Conservation (phyloP, 2,329 filamentous ascomycete genomes). For the Verticillium isaacii region DNA sequence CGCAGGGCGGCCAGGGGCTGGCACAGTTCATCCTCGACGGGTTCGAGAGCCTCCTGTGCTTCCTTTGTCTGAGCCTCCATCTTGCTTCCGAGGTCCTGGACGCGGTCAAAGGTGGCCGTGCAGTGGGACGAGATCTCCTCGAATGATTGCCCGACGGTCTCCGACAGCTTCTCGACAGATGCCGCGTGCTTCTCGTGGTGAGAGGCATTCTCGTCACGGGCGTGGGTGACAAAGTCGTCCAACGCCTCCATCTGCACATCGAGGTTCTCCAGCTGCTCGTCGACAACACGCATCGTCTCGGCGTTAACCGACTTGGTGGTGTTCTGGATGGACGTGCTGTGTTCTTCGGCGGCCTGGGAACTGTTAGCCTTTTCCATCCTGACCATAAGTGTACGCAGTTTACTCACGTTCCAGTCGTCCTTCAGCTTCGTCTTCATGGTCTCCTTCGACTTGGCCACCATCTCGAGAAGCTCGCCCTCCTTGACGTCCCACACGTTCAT, state of each 20-base stretch:
- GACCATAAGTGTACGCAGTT: constrained; percentile 38
- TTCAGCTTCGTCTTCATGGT: constrained; percentile 76
- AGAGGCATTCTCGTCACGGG: constrained; percentile 71
- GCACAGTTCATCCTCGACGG: constrained; percentile 56
- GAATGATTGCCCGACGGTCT: constrained; percentile 69
- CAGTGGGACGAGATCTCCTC: constrained; percentile 66
- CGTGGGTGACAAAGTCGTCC: constrained; percentile 83
- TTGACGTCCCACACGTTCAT: constrained; percentile 72
- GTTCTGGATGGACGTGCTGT: constrained; percentile 77
- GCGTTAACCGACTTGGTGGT: constrained; percentile 85
- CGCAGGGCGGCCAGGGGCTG: constrained; percentile 69
- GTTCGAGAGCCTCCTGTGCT: constrained; percentile 56
- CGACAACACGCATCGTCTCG: constrained; percentile 84
- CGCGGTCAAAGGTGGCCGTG: constrained; percentile 60
- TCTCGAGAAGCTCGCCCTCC: constrained; percentile 64
- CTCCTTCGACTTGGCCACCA: constrained; percentile 69
- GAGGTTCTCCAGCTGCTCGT: constrained; percentile 82
- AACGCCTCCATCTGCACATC: constrained; percentile 83
- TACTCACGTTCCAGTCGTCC: constrained; percentile 74
- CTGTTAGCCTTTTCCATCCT: constrained; percentile 21
- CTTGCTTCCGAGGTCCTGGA: constrained; percentile 64
- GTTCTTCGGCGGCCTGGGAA: constrained; percentile 64
- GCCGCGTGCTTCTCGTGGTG: constrained; percentile 67
- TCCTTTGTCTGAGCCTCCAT: constrained; percentile 56
- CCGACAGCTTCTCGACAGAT: constrained; percentile 63